Base-by-base conservation (phyloP, 2,329 filamentous ascomycete genomes). In the Penicillium sp. region DNA sequence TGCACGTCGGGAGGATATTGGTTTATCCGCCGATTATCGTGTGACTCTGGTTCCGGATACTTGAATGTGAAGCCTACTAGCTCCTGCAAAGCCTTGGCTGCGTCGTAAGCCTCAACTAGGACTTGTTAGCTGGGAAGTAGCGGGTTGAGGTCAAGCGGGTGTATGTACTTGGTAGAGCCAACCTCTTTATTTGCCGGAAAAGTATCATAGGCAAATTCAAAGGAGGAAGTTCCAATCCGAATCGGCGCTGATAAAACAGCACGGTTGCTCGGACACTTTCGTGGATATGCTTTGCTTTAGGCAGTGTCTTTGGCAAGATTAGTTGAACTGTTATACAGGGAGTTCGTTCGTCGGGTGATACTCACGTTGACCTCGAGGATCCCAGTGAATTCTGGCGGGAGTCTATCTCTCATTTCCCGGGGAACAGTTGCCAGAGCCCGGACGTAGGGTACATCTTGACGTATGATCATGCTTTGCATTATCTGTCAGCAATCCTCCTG, bases 361-460 rank as follows among this genome's bases (percentile, higher is more conserved):
- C 58, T 57, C 54, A 73, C 71, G 41, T 58, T 67, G 2, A 69
- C 66, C 42, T 76, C 73, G 36, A 77, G 61, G 3, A 69, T 64
- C 12, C 56, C 53, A 22, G 71, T 57, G 49, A 72, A 72, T 41
- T 72, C 66, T 14, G 66, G 65, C 4, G 75, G 73, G 43, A 77
- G 62, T 41, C 66, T 71, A 39, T 71, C 67, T 49, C 67, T 71
- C 69, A 77, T 76, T 9, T 72, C 72, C 13, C 59, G 61, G 5
- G 75, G 74, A 7, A 77, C 59, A 37, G 60, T 57, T 36, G 67
- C 74, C 38, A 78, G 72, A 16, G 86, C 86, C 58, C 81, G 77
- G 38, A 86, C 79, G 66, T 86, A 97, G 0, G 86, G 79, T 22
- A 97, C 77, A 47, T 86, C 80, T 39, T 84, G 84, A 83, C 88